Base-by-base conservation (phyloP, 2,329 filamentous ascomycete genomes). In the Chrysoporthe puriensis region DNA sequence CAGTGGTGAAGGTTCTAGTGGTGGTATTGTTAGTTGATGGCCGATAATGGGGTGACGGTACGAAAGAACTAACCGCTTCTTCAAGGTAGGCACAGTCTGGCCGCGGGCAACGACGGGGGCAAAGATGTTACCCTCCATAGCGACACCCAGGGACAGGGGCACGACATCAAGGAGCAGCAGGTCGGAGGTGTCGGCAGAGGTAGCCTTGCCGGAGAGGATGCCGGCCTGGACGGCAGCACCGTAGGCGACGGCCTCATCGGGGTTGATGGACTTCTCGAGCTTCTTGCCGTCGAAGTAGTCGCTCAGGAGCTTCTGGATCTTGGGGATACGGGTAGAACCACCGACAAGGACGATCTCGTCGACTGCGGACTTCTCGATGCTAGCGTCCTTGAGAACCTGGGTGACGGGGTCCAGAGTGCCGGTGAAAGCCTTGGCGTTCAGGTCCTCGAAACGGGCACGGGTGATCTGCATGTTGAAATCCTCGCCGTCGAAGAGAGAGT, bases 211-310 rank as follows among this genome's bases (percentile, higher is more conserved):
- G 69, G 95, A 97, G 73, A 99, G 91, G 81, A 99, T 97, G 90
- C 94, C 96, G 74, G 96, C 96, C 86, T 99, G 96, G 71, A 99
- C 95, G 76, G 96, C 96, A 73, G 96, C 96, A 90, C 96, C 96
- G 84, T 97, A 97, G 76, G 96, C 96, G 78, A 99, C 96, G 75
- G 96, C 96, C 88, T 99, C 96, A 80, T 99, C 96, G 77, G 96
- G 96, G 90, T 99, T 99, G 87, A 98, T 98, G 87, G 92, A 96
- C 88, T 97, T 98, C 90, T 98, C 95, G 74, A 97, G 93, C 91
- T 99, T 97, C 93, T 99, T 99, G 84, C 94, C 94, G 81, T 96
- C 92, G 86, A 99, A 99, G 89, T 94, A 97, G 84, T 99, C 96
- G 85, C 91, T 94, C 74, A 99, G 90, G 74, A 99, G 91, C 90